Percentiles rank a stretch among this genome's conserved stretches.
Evolutionary conservation across 202 grass and related monocot species (phyloP).

Genomic region (Schoenoplectus tabernaemontani): DNA sequence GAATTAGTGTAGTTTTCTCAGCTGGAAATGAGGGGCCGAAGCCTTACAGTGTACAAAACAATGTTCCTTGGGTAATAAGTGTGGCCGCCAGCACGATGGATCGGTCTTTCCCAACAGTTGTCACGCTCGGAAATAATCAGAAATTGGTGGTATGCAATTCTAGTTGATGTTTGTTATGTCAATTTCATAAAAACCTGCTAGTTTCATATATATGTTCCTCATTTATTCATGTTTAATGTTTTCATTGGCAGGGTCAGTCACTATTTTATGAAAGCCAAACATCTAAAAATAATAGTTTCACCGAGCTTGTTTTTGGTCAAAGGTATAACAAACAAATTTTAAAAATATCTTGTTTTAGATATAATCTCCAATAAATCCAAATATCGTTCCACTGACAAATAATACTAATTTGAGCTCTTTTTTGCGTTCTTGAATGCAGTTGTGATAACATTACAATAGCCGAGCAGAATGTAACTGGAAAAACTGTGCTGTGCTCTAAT

Average conservation of each 20-base stretch:
- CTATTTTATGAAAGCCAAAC: not conserved
- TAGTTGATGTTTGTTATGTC: not conserved
- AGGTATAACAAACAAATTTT: not conserved
- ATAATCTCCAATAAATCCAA: not conserved
- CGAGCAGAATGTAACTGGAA: slow-evolving; percentile 12
- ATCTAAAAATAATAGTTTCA: slow-evolving; percentile 1
- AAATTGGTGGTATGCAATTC: slow-evolving; percentile 26
- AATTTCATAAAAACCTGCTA: not conserved
- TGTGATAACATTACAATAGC: not conserved
- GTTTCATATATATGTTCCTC: not conserved
- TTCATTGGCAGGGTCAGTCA: slow-evolving; percentile 32
- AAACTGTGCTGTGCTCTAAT: slow-evolving; percentile 21
- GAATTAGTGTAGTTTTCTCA: slow-evolving; percentile 24
- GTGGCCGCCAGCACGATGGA: slow-evolving; percentile 50
- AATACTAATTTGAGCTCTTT: too few relatives aligned
- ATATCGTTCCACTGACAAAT: not conserved
- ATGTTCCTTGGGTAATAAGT: slow-evolving; percentile 37
- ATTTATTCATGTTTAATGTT: not conserved
- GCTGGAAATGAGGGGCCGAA: slow-evolving; percentile 12
- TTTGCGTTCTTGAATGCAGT: not conserved
- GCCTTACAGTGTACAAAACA: slow-evolving; percentile 3
- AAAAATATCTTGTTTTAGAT: not conserved
- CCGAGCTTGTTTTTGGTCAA: not conserved
- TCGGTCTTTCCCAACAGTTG: slow-evolving; percentile 32
- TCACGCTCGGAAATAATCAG: slow-evolving; percentile 26